These are phyloP conservation scores for Rhizomucor miehei DNA, from an alignment of 371 early-diverging fungal genomes.

Conservation along the genomic window DNA sequence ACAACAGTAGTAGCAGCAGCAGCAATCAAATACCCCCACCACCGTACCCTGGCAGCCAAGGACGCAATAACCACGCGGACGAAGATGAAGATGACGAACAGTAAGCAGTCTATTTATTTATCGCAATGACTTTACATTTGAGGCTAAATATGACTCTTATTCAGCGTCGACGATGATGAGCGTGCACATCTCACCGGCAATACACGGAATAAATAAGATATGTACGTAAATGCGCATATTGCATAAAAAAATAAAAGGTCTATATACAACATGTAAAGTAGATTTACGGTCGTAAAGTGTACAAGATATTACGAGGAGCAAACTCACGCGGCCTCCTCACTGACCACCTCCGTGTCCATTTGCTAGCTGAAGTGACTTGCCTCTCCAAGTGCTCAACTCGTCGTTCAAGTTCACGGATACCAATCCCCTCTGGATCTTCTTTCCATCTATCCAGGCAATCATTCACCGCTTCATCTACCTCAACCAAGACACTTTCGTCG, in stretches of 20 bases:
- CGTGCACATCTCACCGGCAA: constrained; percentile 37
- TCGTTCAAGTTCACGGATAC: constrained; percentile 18
- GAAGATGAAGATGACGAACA: constrained; percentile 31
- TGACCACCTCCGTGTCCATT: constrained; percentile 29
- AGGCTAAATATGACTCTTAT: too few species aligned
- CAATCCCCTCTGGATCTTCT: constrained; percentile 9
- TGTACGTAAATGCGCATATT: constrained; percentile 4
- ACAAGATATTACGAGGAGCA: not conserved
- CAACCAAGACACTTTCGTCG: constrained; percentile 5
- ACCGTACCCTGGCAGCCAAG: constrained; percentile 11
- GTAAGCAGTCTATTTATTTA: constrained; percentile 21
- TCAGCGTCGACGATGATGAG: constrained; percentile 37
- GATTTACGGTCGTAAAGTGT: not conserved
- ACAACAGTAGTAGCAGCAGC: not conserved
- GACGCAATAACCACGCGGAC: constrained; percentile 26
- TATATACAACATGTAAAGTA: not conserved
- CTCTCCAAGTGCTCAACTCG: constrained; percentile 8
- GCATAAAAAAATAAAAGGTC: constrained; percentile 17
- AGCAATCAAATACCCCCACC: not conserved
- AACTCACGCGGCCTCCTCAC: not conserved
- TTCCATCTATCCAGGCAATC: constrained; percentile 24
- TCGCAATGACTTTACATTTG: too few species aligned
- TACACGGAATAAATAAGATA: constrained; percentile 17
- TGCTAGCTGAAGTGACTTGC: constrained; percentile 7
- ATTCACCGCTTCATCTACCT: constrained; percentile 11